phyloP scores from a whole-genome alignment of 1,284 basidiomycete species.

The Hymenochaete sp. region DNA sequence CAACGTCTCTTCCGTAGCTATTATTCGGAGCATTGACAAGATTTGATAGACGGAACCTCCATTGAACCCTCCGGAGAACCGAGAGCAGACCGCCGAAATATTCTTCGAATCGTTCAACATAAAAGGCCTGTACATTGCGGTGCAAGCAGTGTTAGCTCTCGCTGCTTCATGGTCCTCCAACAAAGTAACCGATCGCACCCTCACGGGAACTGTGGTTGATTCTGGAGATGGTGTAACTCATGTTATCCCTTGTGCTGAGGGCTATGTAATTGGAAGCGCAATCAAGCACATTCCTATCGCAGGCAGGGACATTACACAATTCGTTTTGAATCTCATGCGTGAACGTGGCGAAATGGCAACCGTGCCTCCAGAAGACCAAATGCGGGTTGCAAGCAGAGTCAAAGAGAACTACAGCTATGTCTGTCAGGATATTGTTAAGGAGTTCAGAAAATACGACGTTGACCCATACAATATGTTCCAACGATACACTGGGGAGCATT shows the following conservation, averaged over 20 bases:
- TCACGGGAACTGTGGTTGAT: constrained; percentile 98
- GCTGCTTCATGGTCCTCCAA: constrained; percentile 97
- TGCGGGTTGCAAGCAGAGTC: constrained; percentile 87
- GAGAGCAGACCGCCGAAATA: constrained; percentile 98
- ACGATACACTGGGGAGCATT: constrained; percentile 88
- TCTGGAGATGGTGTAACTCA: constrained; percentile 99
- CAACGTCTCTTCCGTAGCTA: background rate
- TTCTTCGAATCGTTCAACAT: constrained; percentile 99
- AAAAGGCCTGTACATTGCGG: constrained; percentile 95
- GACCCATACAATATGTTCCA: constrained; percentile 97
- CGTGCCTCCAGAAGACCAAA: constrained; percentile 95
- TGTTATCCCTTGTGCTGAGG: constrained; percentile 94
- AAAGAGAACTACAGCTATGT: constrained; percentile 99
- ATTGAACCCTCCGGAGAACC: constrained; percentile 96
- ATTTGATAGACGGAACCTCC: constrained; percentile 86
- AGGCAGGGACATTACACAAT: constrained; percentile 94
- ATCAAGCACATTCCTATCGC: constrained; percentile 99
- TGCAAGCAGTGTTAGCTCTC: constrained; percentile 97
- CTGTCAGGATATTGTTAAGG: constrained; percentile 98
- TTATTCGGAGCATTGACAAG: background rate
- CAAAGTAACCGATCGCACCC: constrained; percentile 84
- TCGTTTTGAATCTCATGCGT: constrained; percentile 92
- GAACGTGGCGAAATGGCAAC: constrained; percentile 88
- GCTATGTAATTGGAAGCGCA: constrained; percentile 97
- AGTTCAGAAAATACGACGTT: constrained; percentile 96